A percentile compares a stretch with the other conserved stretches of the same genome.
phyloP scores from a whole-genome alignment of 2,329 filamentous ascomycete species.

The Emmonsia crescens region DNA sequence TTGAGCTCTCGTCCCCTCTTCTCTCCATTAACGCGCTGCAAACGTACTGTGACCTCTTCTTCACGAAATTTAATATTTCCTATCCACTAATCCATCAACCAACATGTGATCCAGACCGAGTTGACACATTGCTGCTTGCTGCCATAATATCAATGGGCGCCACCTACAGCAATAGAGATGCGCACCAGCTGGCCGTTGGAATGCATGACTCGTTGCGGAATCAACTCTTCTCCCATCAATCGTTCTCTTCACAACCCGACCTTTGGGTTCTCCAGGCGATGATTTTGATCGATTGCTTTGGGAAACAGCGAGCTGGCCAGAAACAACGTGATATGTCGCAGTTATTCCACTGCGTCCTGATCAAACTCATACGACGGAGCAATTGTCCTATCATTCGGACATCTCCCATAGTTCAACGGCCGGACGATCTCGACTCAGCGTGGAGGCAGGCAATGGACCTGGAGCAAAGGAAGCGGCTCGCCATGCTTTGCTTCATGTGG shows the following conservation, averaged over 20 bases:
- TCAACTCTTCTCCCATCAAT: conserved; percentile 47
- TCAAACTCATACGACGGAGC: conserved; percentile 45
- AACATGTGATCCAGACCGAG: conserved; percentile 43
- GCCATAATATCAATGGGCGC: conserved; percentile 50
- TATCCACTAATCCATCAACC: conserved; percentile 51
- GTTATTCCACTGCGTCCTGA: conserved; percentile 46
- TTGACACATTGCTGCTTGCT: conserved; percentile 44
- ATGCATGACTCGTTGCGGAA: conserved; percentile 51
- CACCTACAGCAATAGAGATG: conserved; percentile 49
- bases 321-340: conserved; percentile 55
- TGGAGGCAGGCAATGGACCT: conserved; percentile 46
- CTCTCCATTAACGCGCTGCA: conserved; percentile 44
- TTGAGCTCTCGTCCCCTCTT: conserved; percentile 41
- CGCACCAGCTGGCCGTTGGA: conserved; percentile 50
- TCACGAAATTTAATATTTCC: conserved; percentile 48
- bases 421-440: conserved; percentile 33
- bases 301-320: conserved; percentile 51
- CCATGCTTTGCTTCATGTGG: conserved; percentile 55
- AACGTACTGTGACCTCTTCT: conserved; percentile 49
- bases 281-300: conserved; percentile 53
- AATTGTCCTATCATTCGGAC: conserved; percentile 40
- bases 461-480: conserved; percentile 50
- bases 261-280: conserved; percentile 53
- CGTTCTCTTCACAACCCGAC: conserved; percentile 48
- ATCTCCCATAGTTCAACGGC: conserved; percentile 23